Evolutionary conservation across 257 asterid species (phyloP), one percentile per base, ranked within the genome.

Genomic region (Solanum verrucosum): DNA sequence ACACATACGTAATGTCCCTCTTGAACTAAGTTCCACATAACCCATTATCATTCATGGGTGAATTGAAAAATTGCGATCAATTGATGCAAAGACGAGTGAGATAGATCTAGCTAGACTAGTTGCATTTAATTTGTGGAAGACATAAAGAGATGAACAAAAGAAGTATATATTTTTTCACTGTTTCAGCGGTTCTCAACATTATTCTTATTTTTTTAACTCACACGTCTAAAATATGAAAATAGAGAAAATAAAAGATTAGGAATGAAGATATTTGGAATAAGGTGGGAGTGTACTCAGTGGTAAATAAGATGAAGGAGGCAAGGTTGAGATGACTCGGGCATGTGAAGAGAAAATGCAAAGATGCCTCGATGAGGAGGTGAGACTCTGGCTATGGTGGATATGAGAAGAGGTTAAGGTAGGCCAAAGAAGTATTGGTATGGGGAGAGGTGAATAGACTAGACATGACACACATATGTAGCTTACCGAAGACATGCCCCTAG

Each of bases 281-380:
- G 74, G 9, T 67, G 4, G 74, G 74, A 27, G 37, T 27, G 5
- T 27, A 0, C 21, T 25, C 10, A 0, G 0, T 25, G 35, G 3
- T 31, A 0, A 70, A 70, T 70, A 70, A 70, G 1, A 70, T 31
- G 23, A 29, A 13, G 38, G n/a, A 29, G 74, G 23, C 35, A 15
- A 27, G 74, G 0, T 5, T 27, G 35, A 29, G 0, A 29, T 29
- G 0, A 0, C 34, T 70, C 11, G 6, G 1, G 6, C 40, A 29
- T 7, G 10, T 68, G 75, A 29, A 68, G 59, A 49, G 10, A 0
- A 18, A 0, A 52, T 16, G n/a, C 0, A 52, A 52, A 0, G 63
- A 52, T 18, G 63, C 4, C 0, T 0, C 9, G 0, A 0, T 52
- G 5, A 70, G n/a, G 5, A 3, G 23, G n/a, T 71, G 77, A 8